These are phyloP conservation scores for Blastobotrys capitulatus DNA, from an alignment of 1,139 yeast species.

Conservation along the genomic window DNA sequence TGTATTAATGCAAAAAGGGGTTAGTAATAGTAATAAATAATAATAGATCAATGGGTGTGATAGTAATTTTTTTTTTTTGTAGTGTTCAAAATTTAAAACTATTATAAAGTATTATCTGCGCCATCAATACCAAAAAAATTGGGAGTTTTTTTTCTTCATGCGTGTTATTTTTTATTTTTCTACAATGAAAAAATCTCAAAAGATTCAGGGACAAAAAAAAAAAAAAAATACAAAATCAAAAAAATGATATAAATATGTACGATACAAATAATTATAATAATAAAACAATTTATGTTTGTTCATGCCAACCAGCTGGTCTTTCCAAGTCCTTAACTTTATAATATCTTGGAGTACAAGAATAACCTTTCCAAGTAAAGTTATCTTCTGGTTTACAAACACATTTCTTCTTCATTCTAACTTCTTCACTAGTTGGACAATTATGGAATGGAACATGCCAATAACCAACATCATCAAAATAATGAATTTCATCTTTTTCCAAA, in stretches of 20 bases:
- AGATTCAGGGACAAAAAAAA: neutral
- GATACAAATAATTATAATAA: neutral
- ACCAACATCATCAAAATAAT: constrained; percentile 78
- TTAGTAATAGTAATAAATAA: neutral
- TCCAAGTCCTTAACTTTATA: constrained; percentile 55
- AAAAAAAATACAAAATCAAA: neutral
- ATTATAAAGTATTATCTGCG: neutral
- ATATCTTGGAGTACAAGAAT: constrained; percentile 76
- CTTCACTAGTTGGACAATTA: constrained; percentile 56
- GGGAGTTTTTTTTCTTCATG: too few species aligned
- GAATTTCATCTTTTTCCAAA: constrained; percentile 58
- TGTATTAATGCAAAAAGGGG: too few species aligned
- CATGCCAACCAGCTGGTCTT: constrained; percentile 53
- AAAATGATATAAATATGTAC: neutral
- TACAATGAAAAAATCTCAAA: neutral
- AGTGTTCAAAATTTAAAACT: too few species aligned
- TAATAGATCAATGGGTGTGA: too few species aligned
- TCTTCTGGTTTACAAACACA: constrained; percentile 51
- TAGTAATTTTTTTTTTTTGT: neutral
- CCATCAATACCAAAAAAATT: too few species aligned
- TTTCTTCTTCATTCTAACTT: constrained; percentile 39
- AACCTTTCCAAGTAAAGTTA: constrained; percentile 83
- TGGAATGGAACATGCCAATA: constrained; percentile 78
- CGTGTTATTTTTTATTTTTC: neutral
- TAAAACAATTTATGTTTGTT: neutral